A percentile compares a stretch with the other conserved stretches of the same genome.
These are phyloP conservation scores for Gigaspora rosea DNA, from an alignment of 192 early-diverging fungal species.

Conservation along the genomic window DNA sequence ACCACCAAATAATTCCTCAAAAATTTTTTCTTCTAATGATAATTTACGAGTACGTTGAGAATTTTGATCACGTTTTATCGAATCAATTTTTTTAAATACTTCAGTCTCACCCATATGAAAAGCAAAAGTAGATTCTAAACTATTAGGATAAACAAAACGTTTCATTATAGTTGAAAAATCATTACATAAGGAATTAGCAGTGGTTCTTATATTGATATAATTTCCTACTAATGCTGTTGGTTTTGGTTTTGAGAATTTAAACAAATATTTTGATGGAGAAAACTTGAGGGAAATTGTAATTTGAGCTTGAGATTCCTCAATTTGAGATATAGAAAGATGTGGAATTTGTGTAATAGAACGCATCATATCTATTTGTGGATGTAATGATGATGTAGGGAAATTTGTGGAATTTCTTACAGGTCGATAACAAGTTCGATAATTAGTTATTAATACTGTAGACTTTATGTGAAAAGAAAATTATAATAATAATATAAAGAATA, in stretches of 20 bases:
- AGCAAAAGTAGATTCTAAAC: slow-evolving; percentile 21
- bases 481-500: neutral
- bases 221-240: neutral
- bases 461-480: neutral
- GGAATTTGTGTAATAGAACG: slow-evolving; percentile 12
- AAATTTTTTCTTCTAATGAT: slow-evolving; percentile 11
- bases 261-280: slow-evolving; percentile 31
- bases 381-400: neutral
- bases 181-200: slow-evolving; percentile 26
- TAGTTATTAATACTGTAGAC: slow-evolving; percentile 25
- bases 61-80: neutral
- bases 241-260: slow-evolving; percentile 33
- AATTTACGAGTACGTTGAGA: neutral
- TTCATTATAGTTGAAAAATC: slow-evolving; percentile 21
- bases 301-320: slow-evolving; percentile 22
- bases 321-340: slow-evolving; percentile 23
- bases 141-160: neutral
- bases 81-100: neutral
- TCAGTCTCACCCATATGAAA: slow-evolving; percentile 27
- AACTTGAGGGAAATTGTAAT: slow-evolving; percentile 27
- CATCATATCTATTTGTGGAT: neutral
- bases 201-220: neutral
- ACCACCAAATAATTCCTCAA: slow-evolving; percentile 12
- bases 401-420: slow-evolving; percentile 13
- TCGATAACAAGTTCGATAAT: slow-evolving; percentile 31